A percentile compares a stretch with the other conserved stretches of the same genome.
Evolutionary conservation across 2,329 filamentous ascomycete genomes (phyloP).

Genomic region (Aspergillus ruber): DNA sequence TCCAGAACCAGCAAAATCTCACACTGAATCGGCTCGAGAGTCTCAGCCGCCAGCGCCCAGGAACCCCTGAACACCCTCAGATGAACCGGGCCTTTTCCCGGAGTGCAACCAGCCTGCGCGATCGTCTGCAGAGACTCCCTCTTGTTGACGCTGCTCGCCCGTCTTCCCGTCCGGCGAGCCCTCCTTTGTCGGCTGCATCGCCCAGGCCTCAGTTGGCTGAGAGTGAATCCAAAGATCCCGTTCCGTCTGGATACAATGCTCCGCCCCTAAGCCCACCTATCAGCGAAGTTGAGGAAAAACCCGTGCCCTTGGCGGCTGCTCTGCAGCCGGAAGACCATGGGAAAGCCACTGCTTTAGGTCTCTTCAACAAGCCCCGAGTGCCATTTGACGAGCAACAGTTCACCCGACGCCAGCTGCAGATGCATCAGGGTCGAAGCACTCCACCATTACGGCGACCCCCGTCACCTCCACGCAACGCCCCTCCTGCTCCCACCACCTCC

Average conservation of each 20-base stretch:
- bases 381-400: conserved; percentile 82
- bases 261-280: conserved; percentile 63
- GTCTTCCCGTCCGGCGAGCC: conserved; percentile 30
- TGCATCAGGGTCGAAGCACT: conserved; percentile 68
- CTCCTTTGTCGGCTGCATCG: conserved; percentile 35
- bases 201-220: conserved; percentile 35
- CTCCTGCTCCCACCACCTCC: conserved; percentile 1
- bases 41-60: conserved; percentile 59
- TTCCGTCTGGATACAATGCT: conserved; percentile 27
- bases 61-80: conserved; percentile 46
- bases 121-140: conserved; percentile 35
- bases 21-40: conserved; percentile 74
- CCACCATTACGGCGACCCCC: conserved; percentile 38
- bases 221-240: conserved; percentile 21
- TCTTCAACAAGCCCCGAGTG: conserved; percentile 65
- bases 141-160: conserved; percentile 16
- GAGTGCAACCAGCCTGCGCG: conserved; percentile 64
- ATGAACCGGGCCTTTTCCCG: conserved; percentile 40
- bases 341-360: conserved; percentile 69
- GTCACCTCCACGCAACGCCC: conserved; percentile 19
- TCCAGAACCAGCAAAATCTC: conserved; percentile 72
- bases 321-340: conserved; percentile 71
- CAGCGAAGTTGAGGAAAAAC: conserved; percentile 65
- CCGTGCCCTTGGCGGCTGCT: conserved; percentile 49
- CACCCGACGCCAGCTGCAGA: conserved; percentile 70